These are phyloP conservation scores for Penicillium coprophilum DNA, from an alignment of 495 filamentous ascomycete species.

Conservation along the genomic window DNA sequence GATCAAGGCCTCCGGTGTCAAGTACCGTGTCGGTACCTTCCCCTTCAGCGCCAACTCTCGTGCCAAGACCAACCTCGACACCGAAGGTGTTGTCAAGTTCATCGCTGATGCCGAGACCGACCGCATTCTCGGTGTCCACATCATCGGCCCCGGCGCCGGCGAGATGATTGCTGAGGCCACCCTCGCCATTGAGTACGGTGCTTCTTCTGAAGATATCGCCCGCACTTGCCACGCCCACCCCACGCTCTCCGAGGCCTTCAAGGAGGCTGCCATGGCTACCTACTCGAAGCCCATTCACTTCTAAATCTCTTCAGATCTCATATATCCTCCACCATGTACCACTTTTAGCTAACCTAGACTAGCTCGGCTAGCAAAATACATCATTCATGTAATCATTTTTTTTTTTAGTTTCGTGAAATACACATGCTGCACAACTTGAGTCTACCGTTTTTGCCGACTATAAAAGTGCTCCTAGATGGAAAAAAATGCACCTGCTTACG, in stretches of 20 bases:
- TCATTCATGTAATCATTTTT: conserved; percentile 44
- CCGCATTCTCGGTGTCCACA: conserved; percentile 91
- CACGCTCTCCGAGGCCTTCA: conserved; percentile 95
- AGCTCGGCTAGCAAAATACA: conserved; percentile 44
- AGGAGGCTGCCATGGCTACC: conserved; percentile 98
- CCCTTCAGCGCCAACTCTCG: conserved; percentile 96
- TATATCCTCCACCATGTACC: conserved; percentile 38
- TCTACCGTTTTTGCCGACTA: not conserved
- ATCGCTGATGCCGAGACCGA: conserved; percentile 95
- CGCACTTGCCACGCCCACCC: conserved; percentile 97
- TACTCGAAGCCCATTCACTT: conserved; percentile 97
- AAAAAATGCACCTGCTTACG: not conserved
- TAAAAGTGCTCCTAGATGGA: not conserved
- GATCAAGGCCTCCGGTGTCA: conserved; percentile 81
- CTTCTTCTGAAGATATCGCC: conserved; percentile 90
- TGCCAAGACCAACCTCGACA: conserved; percentile 98
- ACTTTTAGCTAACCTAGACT: conserved; percentile 40
- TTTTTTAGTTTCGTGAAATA: conserved; percentile 27
- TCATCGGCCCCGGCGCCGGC: conserved; percentile 91
- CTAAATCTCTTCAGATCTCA: conserved; percentile 48
- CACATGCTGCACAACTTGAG: not conserved
- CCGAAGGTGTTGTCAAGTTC: conserved; percentile 96
- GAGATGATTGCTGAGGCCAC: conserved; percentile 99
- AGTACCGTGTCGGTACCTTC: conserved; percentile 90
- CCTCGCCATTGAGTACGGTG: conserved; percentile 93